A percentile compares a stretch with the other conserved stretches of the same genome.
phyloP scores from a whole-genome alignment of 805 yeast species.

The Kodamaea leandrae region DNA sequence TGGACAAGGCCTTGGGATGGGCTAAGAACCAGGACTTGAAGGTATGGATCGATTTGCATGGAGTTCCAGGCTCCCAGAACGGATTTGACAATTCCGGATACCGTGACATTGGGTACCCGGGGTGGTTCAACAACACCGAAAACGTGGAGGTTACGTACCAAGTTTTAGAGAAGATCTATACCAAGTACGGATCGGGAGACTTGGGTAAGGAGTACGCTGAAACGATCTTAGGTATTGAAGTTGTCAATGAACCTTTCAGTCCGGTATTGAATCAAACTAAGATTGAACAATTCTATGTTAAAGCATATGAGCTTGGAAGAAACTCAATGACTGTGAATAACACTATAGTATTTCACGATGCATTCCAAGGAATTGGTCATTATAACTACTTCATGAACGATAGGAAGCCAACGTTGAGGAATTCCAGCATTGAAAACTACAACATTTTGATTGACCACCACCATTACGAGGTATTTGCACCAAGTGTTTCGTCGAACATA shows the following conservation, averaged over 20 bases:
- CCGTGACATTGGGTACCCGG: slow-evolving; percentile 43
- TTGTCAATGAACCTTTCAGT: slow-evolving; percentile 40
- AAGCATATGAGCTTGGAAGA: slow-evolving; percentile 33
- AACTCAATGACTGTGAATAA: slow-evolving; percentile 30
- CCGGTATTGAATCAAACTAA: slow-evolving; percentile 21
- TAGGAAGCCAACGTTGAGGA: slow-evolving; percentile 14
- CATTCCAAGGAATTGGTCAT: slow-evolving; percentile 53
- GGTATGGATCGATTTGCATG: slow-evolving; percentile 76
- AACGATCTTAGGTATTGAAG: slow-evolving; percentile 39
- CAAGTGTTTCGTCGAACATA: slow-evolving; percentile 26
- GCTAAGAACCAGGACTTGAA: slow-evolving; percentile 56
- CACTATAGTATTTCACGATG: slow-evolving; percentile 61
- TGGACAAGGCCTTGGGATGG: slow-evolving; percentile 69
- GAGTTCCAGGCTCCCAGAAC: slow-evolving; percentile 82
- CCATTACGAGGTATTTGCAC: slow-evolving; percentile 37
- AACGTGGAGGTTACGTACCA: slow-evolving; percentile 28
- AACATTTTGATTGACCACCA: slow-evolving; percentile 42
- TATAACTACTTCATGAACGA: slow-evolving; percentile 49
- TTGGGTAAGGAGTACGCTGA: slow-evolving; percentile 22
- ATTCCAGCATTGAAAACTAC: slow-evolving; percentile 18
- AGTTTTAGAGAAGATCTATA: slow-evolving; percentile 33
- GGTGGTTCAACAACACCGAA: slow-evolving; percentile 32
- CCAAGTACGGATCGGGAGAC: slow-evolving; percentile 34
- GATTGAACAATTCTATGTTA: slow-evolving; percentile 27
- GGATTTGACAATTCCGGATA: slow-evolving; percentile 83